A percentile compares a stretch with the other conserved stretches of the same genome.
These are phyloP conservation scores for Mixia osmundae DNA, from an alignment of 1,284 basidiomycete genomes.

Conservation along the genomic window DNA sequence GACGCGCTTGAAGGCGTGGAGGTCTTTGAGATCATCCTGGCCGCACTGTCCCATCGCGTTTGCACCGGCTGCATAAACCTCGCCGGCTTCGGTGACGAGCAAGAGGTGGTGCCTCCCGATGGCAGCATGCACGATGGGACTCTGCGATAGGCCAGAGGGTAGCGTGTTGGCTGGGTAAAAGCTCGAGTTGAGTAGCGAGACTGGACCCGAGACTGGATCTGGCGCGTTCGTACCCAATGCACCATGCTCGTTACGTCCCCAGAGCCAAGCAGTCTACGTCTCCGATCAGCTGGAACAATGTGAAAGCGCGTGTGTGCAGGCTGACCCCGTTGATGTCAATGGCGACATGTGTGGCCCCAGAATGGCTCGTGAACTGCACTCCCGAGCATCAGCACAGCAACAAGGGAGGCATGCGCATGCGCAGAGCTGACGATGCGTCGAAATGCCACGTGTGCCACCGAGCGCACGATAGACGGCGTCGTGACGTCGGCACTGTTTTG, in stretches of 20 bases:
- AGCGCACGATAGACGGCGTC: slow-evolving; percentile 66
- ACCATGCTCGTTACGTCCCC: slow-evolving; percentile 43
- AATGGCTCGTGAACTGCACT: slow-evolving; percentile 36
- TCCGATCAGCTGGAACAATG: not conserved
- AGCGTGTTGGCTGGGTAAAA: slow-evolving; percentile 16
- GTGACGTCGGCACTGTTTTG: slow-evolving; percentile 42
- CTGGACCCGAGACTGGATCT: slow-evolving; percentile 5
- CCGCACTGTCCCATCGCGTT: slow-evolving; percentile 67
- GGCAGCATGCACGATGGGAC: slow-evolving; percentile 53
- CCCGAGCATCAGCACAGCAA: not conserved
- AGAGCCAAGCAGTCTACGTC: slow-evolving; percentile 39
- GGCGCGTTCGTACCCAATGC: not conserved
- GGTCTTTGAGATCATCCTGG: slow-evolving; percentile 31
- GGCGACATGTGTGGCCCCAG: slow-evolving; percentile 46
- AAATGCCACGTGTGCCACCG: slow-evolving; percentile 42
- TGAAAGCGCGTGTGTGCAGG: slow-evolving; percentile 14
- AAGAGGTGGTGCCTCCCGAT: slow-evolving; percentile 60
- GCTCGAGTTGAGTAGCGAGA: slow-evolving; percentile 20
- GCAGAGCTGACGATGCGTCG: slow-evolving; percentile 12
- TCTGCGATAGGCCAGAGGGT: slow-evolving; percentile 31
- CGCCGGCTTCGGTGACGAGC: slow-evolving; percentile 54
- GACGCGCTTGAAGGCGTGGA: slow-evolving; percentile 39
- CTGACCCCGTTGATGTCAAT: slow-evolving; percentile 22
- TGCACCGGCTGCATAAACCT: slow-evolving; percentile 58
- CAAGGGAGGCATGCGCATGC: not conserved